A percentile compares a stretch with the other conserved stretches of the same genome.
These are phyloP conservation scores for Trichocladium antarcticum DNA, from an alignment of 495 filamentous ascomycete genomes.

Conservation along the genomic window DNA sequence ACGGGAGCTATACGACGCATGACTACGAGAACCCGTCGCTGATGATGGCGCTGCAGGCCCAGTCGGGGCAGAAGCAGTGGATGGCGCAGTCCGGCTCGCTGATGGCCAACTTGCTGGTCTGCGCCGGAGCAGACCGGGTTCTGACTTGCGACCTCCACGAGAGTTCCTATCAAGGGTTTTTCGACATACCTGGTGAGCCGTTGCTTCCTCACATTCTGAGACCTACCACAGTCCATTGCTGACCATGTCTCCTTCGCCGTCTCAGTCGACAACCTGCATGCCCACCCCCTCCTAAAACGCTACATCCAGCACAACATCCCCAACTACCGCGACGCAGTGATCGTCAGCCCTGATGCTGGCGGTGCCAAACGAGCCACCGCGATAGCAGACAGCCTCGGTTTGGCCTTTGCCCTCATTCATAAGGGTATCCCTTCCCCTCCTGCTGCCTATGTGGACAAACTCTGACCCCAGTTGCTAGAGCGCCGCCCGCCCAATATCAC, in stretches of 20 bases:
- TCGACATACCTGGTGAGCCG: constrained; percentile 61
- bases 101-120: constrained; percentile 85
- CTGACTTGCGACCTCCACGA: constrained; percentile 98
- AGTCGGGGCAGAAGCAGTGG: constrained; percentile 93
- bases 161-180: constrained; percentile 66
- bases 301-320: constrained; percentile 86
- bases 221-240: not conserved
- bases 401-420: constrained; percentile 94
- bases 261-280: constrained; percentile 84
- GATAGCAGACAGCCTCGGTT: constrained; percentile 83
- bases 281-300: constrained; percentile 70
- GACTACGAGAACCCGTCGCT: constrained; percentile 47
- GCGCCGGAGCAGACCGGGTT: constrained; percentile 88
- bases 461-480: constrained; percentile 50
- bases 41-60: constrained; percentile 53
- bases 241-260: not conserved
- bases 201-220: not conserved
- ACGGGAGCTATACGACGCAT: constrained; percentile 38
- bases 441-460: too few relatives aligned
- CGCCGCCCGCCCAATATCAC: constrained; percentile 84
- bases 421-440: constrained; percentile 64
- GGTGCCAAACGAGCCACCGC: constrained; percentile 95
- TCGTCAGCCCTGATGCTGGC: constrained; percentile 93
- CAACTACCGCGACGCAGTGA: constrained; percentile 74
- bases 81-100: constrained; percentile 92